These are phyloP conservation scores for Roridomyces roridus DNA, from an alignment of 768 basidiomycete species.

Conservation along the genomic window DNA sequence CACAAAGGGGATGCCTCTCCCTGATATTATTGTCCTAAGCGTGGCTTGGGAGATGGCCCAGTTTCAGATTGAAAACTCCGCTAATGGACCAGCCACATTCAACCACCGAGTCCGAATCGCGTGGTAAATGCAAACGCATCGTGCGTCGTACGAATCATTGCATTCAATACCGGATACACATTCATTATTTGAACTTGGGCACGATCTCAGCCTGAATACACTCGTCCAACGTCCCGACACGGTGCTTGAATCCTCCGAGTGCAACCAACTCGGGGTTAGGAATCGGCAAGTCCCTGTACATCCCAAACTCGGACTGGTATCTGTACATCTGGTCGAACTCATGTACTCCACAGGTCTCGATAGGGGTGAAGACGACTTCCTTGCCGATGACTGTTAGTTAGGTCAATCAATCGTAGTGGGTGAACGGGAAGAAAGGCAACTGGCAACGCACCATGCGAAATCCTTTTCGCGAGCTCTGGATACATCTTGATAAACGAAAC, in stretches of 20 bases:
- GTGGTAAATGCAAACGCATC: too few relatives aligned
- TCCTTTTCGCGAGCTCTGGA: slow-evolving; percentile 9
- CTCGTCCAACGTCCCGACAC: slow-evolving; percentile 20
- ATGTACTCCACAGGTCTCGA: slow-evolving; percentile 2
- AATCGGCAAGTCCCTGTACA: slow-evolving; percentile 11
- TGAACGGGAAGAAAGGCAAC: too few relatives aligned
- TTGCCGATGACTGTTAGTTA: slow-evolving; percentile 23
- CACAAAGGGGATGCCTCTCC: too few relatives aligned
- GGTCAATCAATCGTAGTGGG: too few relatives aligned
- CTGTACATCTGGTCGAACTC: slow-evolving; percentile 26
- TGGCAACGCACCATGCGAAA: slow-evolving; percentile 25
- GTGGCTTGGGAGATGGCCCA: too few relatives aligned
- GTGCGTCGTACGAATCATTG: too few relatives aligned
- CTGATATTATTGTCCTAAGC: too few relatives aligned
- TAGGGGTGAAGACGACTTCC: slow-evolving; percentile 9
- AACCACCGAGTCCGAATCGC: too few relatives aligned
- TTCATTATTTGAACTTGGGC: too few relatives aligned
- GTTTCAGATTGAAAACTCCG: too few relatives aligned
- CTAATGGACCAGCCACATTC: too few relatives aligned
- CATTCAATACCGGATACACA: too few relatives aligned
- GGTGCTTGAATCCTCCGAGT: slow-evolving; percentile 22
- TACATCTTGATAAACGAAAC: slow-evolving; percentile 14
- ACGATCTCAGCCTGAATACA: slow-evolving; percentile 18
- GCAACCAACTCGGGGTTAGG: slow-evolving; percentile 19
- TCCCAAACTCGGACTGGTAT: slow-evolving; percentile 8